Evolutionary conservation across 2,329 filamentous ascomycete genomes (phyloP), one percentile per base, ranked within the genome.

Genomic region (Aspergillus quadrilineatus): DNA sequence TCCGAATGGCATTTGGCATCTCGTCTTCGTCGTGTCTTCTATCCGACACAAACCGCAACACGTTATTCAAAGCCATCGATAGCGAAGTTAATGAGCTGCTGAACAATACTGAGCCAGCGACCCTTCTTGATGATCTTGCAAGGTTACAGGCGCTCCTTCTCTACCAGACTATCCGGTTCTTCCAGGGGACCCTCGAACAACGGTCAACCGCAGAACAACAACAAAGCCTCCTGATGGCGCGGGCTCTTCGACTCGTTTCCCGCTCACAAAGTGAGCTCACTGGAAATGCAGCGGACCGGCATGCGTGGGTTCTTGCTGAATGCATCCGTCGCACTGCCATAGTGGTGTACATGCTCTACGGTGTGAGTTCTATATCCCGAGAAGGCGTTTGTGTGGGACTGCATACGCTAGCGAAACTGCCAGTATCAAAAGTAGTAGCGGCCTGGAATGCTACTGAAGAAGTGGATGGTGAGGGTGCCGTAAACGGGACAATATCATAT

Each of bases 111-210:
- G 22, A 22, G 22, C 22, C 22, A 7, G 29, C 45, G 3, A 8
- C 28, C 2, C 36, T 43, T 5, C 45, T 46, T 4, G 47, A 29
- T 1, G 45, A 55, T 3, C 45, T 55, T 26, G 17, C 37, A 10
- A 41, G 37, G 4, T 12, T 55, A 15, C 53, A 55, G 4, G 29
- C 53, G 12, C 37, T 55, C 10, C 15, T 55, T 8, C 28, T 55
- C 6, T 50, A 50, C 29, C 53, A 55, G 37, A 55, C 37, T 2
- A 14, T 55, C 29, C 53, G 53, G 2, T 22, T 55, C 7, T 55
- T 50, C 29, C 53, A 55, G 2, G 45, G 53, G 15, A 26, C 32
- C 17, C 9, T 55, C 17, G 3, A 4, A 3, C 53, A 55, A 39
- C 30, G 53, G 3, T 4, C 12, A 1, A 8, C 29, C 2, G 53